Evolutionary conservation across 768 basidiomycete species (phyloP), one percentile per base, ranked within the genome.

Genomic region (Rhizopogon vinicolor): DNA sequence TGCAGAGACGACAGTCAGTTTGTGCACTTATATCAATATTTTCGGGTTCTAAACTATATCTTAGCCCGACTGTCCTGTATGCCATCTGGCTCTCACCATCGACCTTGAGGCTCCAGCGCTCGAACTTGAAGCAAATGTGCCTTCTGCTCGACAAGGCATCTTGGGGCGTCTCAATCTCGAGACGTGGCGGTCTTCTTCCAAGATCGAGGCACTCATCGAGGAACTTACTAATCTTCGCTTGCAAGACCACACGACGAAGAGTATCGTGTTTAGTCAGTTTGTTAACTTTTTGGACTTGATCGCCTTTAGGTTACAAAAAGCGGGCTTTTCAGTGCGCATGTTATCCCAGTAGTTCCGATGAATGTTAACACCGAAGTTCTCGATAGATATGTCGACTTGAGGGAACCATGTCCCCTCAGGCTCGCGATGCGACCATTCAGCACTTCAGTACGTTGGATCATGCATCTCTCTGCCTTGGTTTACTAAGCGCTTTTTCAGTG

Each of bases 381-480:
- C 29, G 54, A 6, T 65, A 94, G 91, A 82, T 96, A 53, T 98
- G 95, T 63, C 88, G 97, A 39, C 75, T 98, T 44, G 93, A 98
- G 71, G 97, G 97, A 37, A 91, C 90, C 6, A 98, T 98, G 95
- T 87, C 86, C n/a, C 94, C 96, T 1, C 89, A 94, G 64, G 94
- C 93, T 49, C 82, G 95, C 61, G 93, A 97, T 70, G 90, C 92
- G 1, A 96, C 93, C 16, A 95, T 95, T 65, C 85, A 95, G 68
- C 82, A 97, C 69, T 97, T 97, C 71, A 96, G 91, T 93, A 63
- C 42, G 87, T 74, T 3, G 13, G 12, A 28, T 14, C 14, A 14
- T n/a, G n/a, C 8, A 3, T 18, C 10, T 19, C 41, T 18, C 4
- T 5, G 12, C 48, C 40, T 16, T 52, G 49, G 22, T 39, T 33